These are phyloP conservation scores for Erodium maritimum DNA, from an alignment of 345 rosid genomes.

Conservation along the genomic window DNA sequence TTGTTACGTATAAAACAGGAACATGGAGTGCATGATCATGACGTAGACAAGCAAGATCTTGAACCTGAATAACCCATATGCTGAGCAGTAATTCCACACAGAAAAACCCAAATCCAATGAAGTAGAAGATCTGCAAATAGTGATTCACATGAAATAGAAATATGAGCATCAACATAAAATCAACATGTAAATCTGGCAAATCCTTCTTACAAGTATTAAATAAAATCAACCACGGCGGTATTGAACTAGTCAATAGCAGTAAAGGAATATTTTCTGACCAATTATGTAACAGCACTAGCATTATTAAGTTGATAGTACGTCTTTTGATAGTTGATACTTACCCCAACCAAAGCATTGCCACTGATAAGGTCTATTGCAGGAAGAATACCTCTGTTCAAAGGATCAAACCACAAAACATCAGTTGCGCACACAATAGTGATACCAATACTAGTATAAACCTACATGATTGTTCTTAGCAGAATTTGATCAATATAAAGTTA, in stretches of 20 bases:
- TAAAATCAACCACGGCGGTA: not conserved
- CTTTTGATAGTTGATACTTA: constrained; percentile 20
- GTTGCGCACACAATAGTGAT: not conserved
- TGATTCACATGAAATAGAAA: not conserved
- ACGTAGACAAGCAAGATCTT: not conserved
- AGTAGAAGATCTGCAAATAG: constrained; percentile 65
- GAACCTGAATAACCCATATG: constrained; percentile 97
- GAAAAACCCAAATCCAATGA: constrained; percentile 72
- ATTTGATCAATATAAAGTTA: too few species aligned
- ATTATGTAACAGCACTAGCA: not conserved
- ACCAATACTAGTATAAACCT: too few species aligned
- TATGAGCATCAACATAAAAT: not conserved
- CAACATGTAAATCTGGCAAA: not conserved
- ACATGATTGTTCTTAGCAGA: too few species aligned
- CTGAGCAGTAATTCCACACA: constrained; percentile 72
- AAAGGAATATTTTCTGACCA: not conserved
- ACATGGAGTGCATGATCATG: not conserved
- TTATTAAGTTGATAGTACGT: not conserved
- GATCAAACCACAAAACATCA: constrained; percentile 19
- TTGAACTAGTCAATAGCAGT: not conserved
- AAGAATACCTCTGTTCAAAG: constrained; percentile 71
- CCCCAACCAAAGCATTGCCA: constrained; percentile 56
- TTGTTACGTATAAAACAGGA: not conserved
- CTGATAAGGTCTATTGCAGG: constrained; percentile 65
- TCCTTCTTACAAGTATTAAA: not conserved